Base-by-base conservation (phyloP, 768 basidiomycete species). In the Naganishia onofrii region DNA sequence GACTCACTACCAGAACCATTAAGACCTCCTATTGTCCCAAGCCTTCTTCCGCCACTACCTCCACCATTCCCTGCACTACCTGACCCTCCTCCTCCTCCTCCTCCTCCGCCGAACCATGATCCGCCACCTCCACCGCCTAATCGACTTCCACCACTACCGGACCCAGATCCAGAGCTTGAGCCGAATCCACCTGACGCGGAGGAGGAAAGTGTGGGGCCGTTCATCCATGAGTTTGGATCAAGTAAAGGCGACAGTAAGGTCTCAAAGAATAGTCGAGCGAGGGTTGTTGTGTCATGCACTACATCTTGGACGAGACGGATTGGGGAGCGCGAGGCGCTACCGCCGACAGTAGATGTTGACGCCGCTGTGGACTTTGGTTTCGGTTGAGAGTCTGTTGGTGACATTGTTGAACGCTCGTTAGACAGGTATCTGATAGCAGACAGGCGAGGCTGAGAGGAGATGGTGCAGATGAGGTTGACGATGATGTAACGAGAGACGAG, bases 1-100 rank as follows among this genome's bases (percentile, higher is more conserved):
- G 15, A 63, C 60, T 63, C 60, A 63, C 60, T 46, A 15, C 60
- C 60, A n/a, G n/a, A 31, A 26, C 60, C 60, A 26, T 42, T 63
- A 12, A 63, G 38, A 29, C 60, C 38, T 9, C 17, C n/a, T 1
- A 63, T 42, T n/a, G 60, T 63, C 13, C 60, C 60, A 8, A 63
- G 38, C 23, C 60, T 63, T 29, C 60, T 42, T 12, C 60, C 60
- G 8, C 60, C 42, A 23, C 38, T 42, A 63, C 34, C 26, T 7
- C 57, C 55, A 4, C 58, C 58, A 23, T n/a, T 28, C 8, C 34
- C 23, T 44, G 21, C 2, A 7, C 60, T 42, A 31, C 60, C 42
- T 38, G 29, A n/a, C 12, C 36, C 26, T 26, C 38, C 36, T 10
- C 60, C 38, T 42, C 9, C 60, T 17, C 15, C 32, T 21, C 1